These are phyloP conservation scores for Pyronema omphalodes DNA, from an alignment of 495 filamentous ascomycete species.

Conservation along the genomic window DNA sequence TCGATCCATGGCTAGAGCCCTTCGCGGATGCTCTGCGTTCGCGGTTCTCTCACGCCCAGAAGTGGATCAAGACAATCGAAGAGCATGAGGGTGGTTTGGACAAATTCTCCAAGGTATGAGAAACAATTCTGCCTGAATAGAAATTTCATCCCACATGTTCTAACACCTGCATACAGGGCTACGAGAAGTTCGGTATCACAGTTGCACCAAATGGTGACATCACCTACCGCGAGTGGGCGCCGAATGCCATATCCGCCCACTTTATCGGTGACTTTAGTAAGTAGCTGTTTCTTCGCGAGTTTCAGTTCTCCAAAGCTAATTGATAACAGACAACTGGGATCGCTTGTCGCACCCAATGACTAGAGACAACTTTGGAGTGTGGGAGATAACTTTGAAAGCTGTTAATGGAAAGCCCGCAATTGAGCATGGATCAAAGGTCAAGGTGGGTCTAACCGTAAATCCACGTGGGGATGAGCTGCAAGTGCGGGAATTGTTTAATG, in stretches of 20 bases:
- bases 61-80: conserved; percentile 72
- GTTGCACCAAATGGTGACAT: conserved; percentile 66
- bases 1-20: conserved; percentile 81
- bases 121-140: background rate
- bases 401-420: conserved; percentile 56
- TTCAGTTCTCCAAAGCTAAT: background rate
- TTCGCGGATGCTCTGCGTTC: conserved; percentile 59
- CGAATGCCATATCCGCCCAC: conserved; percentile 62
- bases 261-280: conserved; percentile 95
- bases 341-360: conserved; percentile 65
- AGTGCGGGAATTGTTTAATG: conserved; percentile 1
- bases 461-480: background rate
- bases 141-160: background rate
- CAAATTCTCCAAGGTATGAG: conserved; percentile 66
- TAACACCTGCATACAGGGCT: conserved; percentile 37
- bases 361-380: conserved; percentile 70
- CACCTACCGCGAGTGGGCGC: conserved; percentile 89
- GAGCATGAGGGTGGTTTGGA: conserved; percentile 75
- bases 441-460: conserved; percentile 34
- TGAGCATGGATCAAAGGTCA: conserved; percentile 84
- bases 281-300: conserved; percentile 12
- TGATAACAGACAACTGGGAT: conserved; percentile 65
- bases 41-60: conserved; percentile 62
- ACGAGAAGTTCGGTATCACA: conserved; percentile 69
- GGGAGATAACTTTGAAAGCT: conserved; percentile 62